Percentiles rank a stretch among this genome's conserved stretches.
phyloP scores from a whole-genome alignment of 352 stramenopile species.

The Phytopythium oedochilum region DNA sequence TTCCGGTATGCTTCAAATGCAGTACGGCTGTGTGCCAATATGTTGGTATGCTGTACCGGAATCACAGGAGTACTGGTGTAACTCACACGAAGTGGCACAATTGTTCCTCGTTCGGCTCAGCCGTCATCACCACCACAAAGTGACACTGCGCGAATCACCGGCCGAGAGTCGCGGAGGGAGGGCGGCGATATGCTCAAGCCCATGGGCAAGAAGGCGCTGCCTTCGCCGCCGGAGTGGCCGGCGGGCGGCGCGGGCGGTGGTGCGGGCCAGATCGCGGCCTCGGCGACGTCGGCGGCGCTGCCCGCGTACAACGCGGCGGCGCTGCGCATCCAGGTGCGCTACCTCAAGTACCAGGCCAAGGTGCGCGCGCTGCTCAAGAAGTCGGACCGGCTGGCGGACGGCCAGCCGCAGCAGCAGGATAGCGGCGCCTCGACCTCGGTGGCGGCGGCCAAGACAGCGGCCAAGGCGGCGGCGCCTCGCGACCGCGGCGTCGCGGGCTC shows the following conservation, averaged over 20 bases:
- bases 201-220: conserved; percentile 36
- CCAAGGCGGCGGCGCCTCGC: conserved; percentile 8
- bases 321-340: conserved; percentile 64
- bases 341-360: conserved; percentile 71
- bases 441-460: conserved; percentile 9
- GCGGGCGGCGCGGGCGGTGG: conserved; percentile 1
- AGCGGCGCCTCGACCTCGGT: too few relatives aligned
- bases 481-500: conserved; percentile 36
- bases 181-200: conserved; percentile 31
- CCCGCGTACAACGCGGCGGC: conserved; percentile 38
- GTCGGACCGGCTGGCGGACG: conserved; percentile 24
- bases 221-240: conserved; percentile 23
- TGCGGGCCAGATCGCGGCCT: conserved; percentile 10
- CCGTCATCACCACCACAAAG: too few relatives aligned
- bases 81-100: too few relatives aligned
- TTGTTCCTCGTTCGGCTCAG: too few relatives aligned
- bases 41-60: too few relatives aligned
- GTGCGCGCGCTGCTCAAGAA: conserved; percentile 58
- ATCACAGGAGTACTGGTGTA: too few relatives aligned
- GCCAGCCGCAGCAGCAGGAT: conserved; percentile 17
- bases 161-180: too few relatives aligned
- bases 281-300: conserved; percentile 20
- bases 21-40: too few relatives aligned
- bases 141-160: too few relatives aligned
- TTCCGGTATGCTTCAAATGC: too few relatives aligned